Base-by-base conservation (phyloP, 176 grass and related monocot species). In the Triticum turgidum region DNA sequence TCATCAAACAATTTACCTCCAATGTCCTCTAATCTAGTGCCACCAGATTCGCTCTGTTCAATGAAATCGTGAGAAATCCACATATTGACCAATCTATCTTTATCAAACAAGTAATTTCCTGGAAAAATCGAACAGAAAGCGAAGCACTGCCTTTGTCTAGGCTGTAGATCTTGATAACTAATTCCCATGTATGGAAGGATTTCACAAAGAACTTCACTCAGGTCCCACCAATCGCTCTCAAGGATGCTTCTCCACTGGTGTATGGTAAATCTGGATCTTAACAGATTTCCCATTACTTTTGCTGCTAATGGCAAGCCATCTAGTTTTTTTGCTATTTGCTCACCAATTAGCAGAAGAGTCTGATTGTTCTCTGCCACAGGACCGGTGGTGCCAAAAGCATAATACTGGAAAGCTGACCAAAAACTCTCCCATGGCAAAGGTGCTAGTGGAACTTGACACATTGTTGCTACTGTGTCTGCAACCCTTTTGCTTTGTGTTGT, bases 261-360 rank as follows among this genome's bases (percentile, higher is more conserved):
- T 44, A 8, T 0, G 0, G 1, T 44, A 0, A 44, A 73, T 45
- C 38, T 73, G 5, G 70, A 73, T 13, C 38, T 24, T 0, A 73
- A 73, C 38, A 73, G 21, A 73, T 73, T 44, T 45, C 70, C 70
- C 70, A 73, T 73, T 73, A 73, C 11, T 44, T 73, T 73, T 25
- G 70, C 70, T 73, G 70, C 70, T 73, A 73, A 45, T 24, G 70
- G 70, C 5, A 73, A 1, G 0, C 70, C 38, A 24, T 11, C 38
- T 45, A 73, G n/a, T 3, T 24, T 73, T 73, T 14, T 73, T 73
- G 70, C 70, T 44, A 73, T 73, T 73, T 73, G 21, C 1, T 44
- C 38, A 73, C 70, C 70, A 73, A 44, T 24, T 45, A 25, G 0
- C 21, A 73, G 11, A 73, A 73, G 70, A 25, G 0, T n/a, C 11